Evolutionary conservation across 345 rosid species (phyloP), one percentile per base, ranked within the genome.

Genomic region (Hibiscus tridactylites): DNA sequence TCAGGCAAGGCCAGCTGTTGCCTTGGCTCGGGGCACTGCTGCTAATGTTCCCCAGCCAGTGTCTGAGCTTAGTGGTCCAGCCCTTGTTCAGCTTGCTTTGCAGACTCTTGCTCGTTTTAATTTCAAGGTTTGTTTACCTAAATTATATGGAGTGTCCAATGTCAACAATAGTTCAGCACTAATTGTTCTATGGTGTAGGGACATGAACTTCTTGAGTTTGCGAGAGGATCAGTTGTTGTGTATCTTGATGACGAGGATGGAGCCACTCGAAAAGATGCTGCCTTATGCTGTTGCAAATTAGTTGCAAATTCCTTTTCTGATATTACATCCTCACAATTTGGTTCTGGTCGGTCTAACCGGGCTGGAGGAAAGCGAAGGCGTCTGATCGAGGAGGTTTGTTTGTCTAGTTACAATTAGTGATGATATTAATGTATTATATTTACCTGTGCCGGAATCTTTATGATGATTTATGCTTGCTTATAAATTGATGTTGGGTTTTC

Each of bases 161-260:
- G 71, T 66, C 39, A 62, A 46, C 63, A 42, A 13, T 29, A 65
- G 73, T 28, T 57, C 70, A 68, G 13, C 37, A 65, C 77, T 80
- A 61, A 50, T 69, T 74, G 58, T 77, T 73, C 61, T 74, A 24
- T 83, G 73, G 69, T 71, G 62, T 78, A 88, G 92, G 91, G 91
- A 71, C 89, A 87, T 71, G 89, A 87, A 65, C 97, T 90, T 76
- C 97, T 95, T 61, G 97, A 89, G 85, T 95, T 92, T 87, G 93
- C 91, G 6, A 90, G 90, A 83, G 95, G 91, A 80, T 87, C 94
- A 0, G 94, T 96, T 76, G 91, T 96, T 72, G 68, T 79, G 65
- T 96, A 92, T 86, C 81, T 92, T 80, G 99, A 91, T 76, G 96
- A 96, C 75, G 96, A 88, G 82, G 99, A 96, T 87, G 91, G 91